A percentile compares a stretch with the other conserved stretches of the same genome.
These are phyloP conservation scores for Psilocybe azurescens DNA, from an alignment of 768 basidiomycete species.

Conservation along the genomic window DNA sequence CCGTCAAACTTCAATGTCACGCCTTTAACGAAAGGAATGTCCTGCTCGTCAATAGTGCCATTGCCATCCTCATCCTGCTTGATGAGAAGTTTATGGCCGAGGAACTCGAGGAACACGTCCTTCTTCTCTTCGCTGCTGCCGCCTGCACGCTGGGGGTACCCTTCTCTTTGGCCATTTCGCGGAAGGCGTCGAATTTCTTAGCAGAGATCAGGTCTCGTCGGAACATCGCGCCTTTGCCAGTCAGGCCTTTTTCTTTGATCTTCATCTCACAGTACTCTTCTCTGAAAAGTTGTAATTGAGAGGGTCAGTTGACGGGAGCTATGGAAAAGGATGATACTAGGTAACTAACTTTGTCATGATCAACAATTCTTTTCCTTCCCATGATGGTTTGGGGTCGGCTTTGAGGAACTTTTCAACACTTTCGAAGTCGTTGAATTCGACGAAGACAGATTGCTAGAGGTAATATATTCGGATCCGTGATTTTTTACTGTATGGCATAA, in stretches of 20 bases:
- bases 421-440: constrained; percentile 79
- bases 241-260: constrained; percentile 91
- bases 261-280: constrained; percentile 95
- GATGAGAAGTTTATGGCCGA: constrained; percentile 73
- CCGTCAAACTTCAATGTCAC: constrained; percentile 65
- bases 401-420: constrained; percentile 78
- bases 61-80: constrained; percentile 64
- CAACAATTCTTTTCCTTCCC: constrained; percentile 75
- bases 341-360: constrained; percentile 84
- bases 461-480: not conserved
- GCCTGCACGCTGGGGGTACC: constrained; percentile 38
- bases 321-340: not conserved
- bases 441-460: constrained; percentile 86
- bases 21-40: constrained; percentile 57
- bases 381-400: constrained; percentile 82
- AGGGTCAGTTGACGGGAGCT: too few relatives aligned
- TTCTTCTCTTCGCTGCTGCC: constrained; percentile 36
- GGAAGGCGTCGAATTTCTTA: constrained; percentile 78
- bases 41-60: constrained; percentile 66
- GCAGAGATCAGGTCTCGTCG: constrained; percentile 58
- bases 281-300: constrained; percentile 39
- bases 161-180: constrained; percentile 56
- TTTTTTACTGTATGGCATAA: not conserved
- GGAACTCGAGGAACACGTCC: constrained; percentile 75
- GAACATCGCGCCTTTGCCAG: constrained; percentile 68